Evolutionary conservation across 352 stramenopile genomes (phyloP).

Genomic region (Phytopythium oedochilum): DNA sequence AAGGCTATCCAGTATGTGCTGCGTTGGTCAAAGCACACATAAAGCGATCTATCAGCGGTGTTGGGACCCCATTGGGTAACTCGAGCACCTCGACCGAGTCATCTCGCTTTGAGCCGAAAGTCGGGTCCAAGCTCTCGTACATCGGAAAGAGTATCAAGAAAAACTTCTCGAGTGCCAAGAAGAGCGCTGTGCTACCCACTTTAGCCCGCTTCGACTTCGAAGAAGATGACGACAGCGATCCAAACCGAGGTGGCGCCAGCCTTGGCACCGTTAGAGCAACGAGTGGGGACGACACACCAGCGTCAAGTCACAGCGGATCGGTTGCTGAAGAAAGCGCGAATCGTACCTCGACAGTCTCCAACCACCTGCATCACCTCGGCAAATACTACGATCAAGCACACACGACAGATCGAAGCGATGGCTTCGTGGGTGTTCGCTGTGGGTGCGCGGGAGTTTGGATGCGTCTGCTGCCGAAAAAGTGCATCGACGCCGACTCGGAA

Average conservation of each 20-base stretch:
- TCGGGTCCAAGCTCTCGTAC: conserved; percentile 4
- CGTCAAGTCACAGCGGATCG: background rate
- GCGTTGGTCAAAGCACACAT: conserved; percentile 7
- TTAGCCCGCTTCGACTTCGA: background rate
- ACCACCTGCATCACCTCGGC: background rate
- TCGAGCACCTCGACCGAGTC: background rate
- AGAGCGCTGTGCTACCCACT: conserved; percentile 1
- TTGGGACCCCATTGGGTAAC: background rate
- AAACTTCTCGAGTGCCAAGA: conserved; percentile 3
- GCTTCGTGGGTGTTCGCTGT: background rate
- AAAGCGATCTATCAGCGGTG: background rate
- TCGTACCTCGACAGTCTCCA: background rate
- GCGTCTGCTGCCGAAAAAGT: conserved; percentile 17
- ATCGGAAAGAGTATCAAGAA: conserved; percentile 6
- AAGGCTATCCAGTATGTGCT: conserved; percentile 45
- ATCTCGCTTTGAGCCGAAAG: background rate
- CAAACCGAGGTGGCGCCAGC: background rate
- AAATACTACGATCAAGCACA: conserved; percentile 15
- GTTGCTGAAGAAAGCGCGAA: background rate
- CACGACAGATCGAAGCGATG: conserved; percentile 5
- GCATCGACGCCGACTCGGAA: conserved; percentile 49
- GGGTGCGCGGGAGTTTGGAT: conserved; percentile 2
- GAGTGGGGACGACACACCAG: background rate
- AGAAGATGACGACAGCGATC: background rate
- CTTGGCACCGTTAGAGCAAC: background rate